Percentiles rank a stretch among this genome's conserved stretches.
These are phyloP conservation scores for Eucalyptus decipiens DNA, from an alignment of 345 rosid genomes.

Conservation along the genomic window DNA sequence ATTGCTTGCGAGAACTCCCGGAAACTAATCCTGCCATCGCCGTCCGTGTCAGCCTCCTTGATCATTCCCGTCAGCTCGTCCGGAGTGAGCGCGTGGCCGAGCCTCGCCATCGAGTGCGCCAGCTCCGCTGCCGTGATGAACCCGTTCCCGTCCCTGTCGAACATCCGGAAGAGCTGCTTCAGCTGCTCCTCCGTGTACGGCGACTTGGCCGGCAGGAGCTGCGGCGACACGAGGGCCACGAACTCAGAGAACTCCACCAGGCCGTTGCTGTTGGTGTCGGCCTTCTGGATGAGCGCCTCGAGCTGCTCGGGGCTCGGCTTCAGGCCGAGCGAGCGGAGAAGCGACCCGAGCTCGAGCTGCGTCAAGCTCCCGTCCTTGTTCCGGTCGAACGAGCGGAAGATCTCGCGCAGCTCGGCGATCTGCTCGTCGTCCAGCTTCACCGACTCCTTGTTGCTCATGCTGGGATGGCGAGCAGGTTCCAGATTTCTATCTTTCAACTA, in stretches of 20 bases:
- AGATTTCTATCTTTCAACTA: background rate
- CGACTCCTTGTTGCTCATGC: conserved; percentile 28
- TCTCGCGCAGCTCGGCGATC: conserved; percentile 64
- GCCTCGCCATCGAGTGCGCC: conserved; percentile 82
- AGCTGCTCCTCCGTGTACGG: conserved; percentile 77
- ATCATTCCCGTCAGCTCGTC: conserved; percentile 93
- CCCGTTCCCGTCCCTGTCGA: conserved; percentile 76
- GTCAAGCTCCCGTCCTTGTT: conserved; percentile 89
- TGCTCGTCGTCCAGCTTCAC: conserved; percentile 67
- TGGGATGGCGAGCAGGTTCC: background rate
- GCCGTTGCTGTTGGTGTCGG: conserved; percentile 81
- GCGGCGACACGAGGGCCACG: conserved; percentile 64
- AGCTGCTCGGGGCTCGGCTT: conserved; percentile 71
- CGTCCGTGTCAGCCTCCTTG: conserved; percentile 86
- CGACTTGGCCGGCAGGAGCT: conserved; percentile 48
- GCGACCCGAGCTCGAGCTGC: conserved; percentile 79
- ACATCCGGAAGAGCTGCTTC: conserved; percentile 49
- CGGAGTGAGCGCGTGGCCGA: conserved; percentile 71
- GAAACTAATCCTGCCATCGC: conserved; percentile 80
- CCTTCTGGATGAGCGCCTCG: conserved; percentile 54
- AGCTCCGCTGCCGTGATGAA: conserved; percentile 73
- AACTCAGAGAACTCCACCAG: conserved; percentile 85
- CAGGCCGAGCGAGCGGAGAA: conserved; percentile 65
- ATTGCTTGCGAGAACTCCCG: conserved; percentile 73
- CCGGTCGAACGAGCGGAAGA: conserved; percentile 77